Evolutionary conservation across 1,284 basidiomycete genomes (phyloP), one percentile per base, ranked within the genome.

Genomic region (Ustilago nuda): DNA sequence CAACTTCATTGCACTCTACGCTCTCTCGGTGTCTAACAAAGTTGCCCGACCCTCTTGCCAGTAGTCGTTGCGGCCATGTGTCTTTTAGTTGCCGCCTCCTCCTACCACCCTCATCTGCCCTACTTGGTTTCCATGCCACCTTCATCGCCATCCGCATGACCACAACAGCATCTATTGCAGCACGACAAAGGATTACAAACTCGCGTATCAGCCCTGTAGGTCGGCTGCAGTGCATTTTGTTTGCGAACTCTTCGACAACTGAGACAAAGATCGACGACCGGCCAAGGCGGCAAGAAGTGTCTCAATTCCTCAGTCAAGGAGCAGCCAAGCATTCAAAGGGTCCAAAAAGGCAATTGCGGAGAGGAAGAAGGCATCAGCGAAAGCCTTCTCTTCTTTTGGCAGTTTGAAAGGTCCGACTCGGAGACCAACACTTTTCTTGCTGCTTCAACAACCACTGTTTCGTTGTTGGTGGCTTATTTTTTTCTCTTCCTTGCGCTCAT

Each of bases 151-250:
- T 41, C 13, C 11, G 6, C 39, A 41, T 15, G 23, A 17, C 13
- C 36, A 17, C 39, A 19, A 19, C 43, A 45, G 8, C 48, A 51
- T 19, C 55, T n/a, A 39, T 17, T 56, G 39, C 19, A 56, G 48
- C 13, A 32, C 12, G 9, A 12, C 2, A 9, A 11, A 8, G 8
- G 48, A 39, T 1, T 15, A 17, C 17, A 19, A 32, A 27, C 48
- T 30, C 27, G 48, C 48, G 30, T 54, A 45, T 27, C 59, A 61
- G 46, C 19, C 23, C 37, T 54, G 59, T 54, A 54, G 2, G 50
- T 61, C 51, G 51, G 59, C 59, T 61, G 59, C 59, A 61, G 59
- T 17, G 9, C 56, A 30, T 8, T 35, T 37, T 53, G 51, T 53
- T 53, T 53, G 51, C 51, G 9, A 50, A 50, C 23, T 13, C 27